Percentiles rank a stretch among this genome's conserved stretches.
Conservation (phyloP, 73 alveolate species). For the Durusdinium trenchii region DNA sequence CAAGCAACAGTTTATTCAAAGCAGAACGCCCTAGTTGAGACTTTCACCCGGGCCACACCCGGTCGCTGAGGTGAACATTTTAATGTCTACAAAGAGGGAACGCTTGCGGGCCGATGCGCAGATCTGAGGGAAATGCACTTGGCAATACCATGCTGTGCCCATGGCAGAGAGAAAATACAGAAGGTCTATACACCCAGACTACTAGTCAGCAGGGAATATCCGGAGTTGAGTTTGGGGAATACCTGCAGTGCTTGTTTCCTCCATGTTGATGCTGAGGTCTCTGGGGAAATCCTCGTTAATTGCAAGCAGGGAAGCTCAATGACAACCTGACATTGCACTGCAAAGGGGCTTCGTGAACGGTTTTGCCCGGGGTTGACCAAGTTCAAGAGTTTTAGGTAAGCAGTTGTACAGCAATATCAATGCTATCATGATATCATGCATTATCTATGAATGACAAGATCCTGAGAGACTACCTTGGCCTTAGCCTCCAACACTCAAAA, state of each 20-base stretch:
- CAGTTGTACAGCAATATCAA: background rate
- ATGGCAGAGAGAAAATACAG: too few species aligned
- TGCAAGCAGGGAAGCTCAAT: conserved; percentile 90
- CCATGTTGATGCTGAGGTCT: background rate
- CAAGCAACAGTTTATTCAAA: background rate
- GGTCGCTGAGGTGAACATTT: conserved; percentile 97
- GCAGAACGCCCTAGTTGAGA: background rate
- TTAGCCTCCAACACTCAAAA: too few species aligned
- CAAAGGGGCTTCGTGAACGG: too few species aligned
- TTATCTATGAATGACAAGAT: too few species aligned
- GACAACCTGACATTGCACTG: background rate
- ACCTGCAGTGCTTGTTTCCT: too few species aligned
- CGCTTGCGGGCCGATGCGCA: conserved; percentile 98
- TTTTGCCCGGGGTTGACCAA: background rate
- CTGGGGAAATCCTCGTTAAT: conserved; percentile 98
- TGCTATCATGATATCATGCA: background rate
- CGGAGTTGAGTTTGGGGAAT: too few species aligned
- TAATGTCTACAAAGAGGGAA: conserved; percentile 98
- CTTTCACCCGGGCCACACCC: background rate
- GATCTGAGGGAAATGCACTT: background rate
- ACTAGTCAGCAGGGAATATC: too few species aligned
- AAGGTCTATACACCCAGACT: too few species aligned
- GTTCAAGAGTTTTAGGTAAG: background rate
- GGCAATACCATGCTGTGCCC: too few species aligned
- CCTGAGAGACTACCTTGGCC: too few species aligned